Evolutionary conservation across 164 flowering plant species (phyloP).

Genomic region (Santalum album): DNA sequence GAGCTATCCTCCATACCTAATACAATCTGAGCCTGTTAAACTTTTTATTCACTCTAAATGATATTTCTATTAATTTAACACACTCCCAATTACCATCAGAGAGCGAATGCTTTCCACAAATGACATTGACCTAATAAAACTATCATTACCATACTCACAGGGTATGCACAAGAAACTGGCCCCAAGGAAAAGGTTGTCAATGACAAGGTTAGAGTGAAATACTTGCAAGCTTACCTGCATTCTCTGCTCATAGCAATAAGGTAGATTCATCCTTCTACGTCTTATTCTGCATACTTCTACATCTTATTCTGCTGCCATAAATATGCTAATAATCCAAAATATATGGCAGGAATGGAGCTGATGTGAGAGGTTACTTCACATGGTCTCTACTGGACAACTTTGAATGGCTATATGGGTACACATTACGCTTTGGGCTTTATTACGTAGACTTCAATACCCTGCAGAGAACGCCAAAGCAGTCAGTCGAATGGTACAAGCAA

Average conservation of each 20-base stretch:
- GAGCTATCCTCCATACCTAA: no score
- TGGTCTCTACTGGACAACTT: slow-evolving; percentile 7
- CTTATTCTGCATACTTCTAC: no score
- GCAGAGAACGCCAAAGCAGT: neutral
- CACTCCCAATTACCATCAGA: no score
- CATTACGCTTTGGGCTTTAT: slow-evolving; percentile 2
- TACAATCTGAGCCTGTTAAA: no score
- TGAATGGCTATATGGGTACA: slow-evolving; percentile 1
- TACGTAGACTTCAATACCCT: slow-evolving; percentile 2
- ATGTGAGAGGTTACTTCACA: slow-evolving; percentile 5
- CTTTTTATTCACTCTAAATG: no score
- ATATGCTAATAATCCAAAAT: neutral
- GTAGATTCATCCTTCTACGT: neutral
- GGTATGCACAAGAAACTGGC: neutral
- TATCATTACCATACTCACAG: neutral
- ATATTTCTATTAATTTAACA: no score
- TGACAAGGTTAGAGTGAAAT: slow-evolving; percentile 1
- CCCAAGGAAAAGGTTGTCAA: neutral
- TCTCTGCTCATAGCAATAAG: neutral
- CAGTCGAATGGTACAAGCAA: slow-evolving; percentile 2
- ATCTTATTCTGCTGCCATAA: neutral
- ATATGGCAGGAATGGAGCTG: slow-evolving; percentile 1
- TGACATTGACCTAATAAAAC: neutral
- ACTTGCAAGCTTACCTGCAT: neutral
- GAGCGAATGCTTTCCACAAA: no score